Percentiles rank a stretch among this genome's conserved stretches.
phyloP scores from a whole-genome alignment of 164 flowering plant species.

The Buxus sempervirens region DNA sequence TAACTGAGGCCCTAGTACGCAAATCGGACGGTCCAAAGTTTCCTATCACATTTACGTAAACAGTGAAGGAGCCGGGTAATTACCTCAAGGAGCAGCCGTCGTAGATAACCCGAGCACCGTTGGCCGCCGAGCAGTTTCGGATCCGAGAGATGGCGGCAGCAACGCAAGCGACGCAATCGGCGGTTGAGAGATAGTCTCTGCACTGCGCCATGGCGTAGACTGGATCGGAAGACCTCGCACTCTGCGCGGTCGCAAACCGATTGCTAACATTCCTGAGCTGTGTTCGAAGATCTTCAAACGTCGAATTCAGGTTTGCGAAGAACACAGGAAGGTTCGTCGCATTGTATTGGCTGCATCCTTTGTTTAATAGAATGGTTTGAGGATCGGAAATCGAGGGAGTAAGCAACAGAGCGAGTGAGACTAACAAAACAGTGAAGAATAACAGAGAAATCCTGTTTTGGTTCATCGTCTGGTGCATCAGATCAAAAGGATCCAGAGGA shows the following conservation, averaged over 20 bases:
- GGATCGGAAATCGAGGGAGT: too few species aligned
- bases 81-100: slow-evolving; percentile 43
- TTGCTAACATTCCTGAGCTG: background rate
- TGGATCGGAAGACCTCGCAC: slow-evolving; percentile 13
- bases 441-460: too few species aligned
- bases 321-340: too few species aligned
- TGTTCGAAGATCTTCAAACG: background rate
- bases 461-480: too few species aligned
- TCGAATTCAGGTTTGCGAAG: too few species aligned
- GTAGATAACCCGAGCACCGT: slow-evolving; percentile 33
- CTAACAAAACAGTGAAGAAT: too few species aligned
- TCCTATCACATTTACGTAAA: background rate
- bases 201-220: slow-evolving; percentile 36
- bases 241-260: too few species aligned
- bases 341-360: too few species aligned
- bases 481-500: too few species aligned
- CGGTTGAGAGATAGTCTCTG: slow-evolving; percentile 26
- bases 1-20: too few species aligned
- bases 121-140: slow-evolving; percentile 32
- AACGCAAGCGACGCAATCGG: slow-evolving; percentile 31
- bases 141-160: slow-evolving; percentile 20
- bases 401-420: too few species aligned
- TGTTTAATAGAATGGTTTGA: too few species aligned
- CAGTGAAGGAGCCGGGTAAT: background rate
- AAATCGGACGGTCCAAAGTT: background rate